Conservation (phyloP, 208 protist genomes). For the Naegleria lovaniensis region DNA sequence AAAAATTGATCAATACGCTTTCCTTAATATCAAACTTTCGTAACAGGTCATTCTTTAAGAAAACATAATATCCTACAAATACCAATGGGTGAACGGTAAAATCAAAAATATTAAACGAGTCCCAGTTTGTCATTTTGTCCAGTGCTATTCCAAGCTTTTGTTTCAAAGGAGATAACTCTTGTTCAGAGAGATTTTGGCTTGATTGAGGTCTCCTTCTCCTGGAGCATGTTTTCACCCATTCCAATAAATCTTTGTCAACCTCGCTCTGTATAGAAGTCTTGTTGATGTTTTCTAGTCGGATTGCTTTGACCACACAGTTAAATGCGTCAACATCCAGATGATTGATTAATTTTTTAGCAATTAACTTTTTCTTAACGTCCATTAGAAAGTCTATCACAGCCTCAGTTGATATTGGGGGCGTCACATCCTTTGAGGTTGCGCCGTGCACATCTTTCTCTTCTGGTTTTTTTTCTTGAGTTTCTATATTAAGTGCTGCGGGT, state of each 20-base stretch:
- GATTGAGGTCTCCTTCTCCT: not conserved
- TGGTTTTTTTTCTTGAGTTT: too few relatives aligned
- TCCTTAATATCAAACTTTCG: conserved; percentile 69
- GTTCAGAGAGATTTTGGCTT: not conserved
- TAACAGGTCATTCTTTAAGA: conserved; percentile 75
- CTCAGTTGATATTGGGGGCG: too few relatives aligned
- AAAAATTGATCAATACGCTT: conserved; percentile 66
- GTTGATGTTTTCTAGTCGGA: not conserved
- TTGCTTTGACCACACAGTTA: not conserved
- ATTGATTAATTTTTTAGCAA: not conserved
- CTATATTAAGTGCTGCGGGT: too few relatives aligned
- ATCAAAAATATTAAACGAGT: conserved; percentile 69
- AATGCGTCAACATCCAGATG: not conserved
- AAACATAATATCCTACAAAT: conserved; percentile 65
- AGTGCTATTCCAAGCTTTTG: not conserved
- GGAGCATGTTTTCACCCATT: not conserved
- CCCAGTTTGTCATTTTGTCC: conserved; percentile 42
- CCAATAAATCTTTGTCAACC: not conserved
- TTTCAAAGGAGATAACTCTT: too few relatives aligned
- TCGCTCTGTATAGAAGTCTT: not conserved
- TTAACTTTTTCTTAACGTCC: not conserved
- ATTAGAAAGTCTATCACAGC: too few relatives aligned
- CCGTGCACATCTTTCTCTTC: too few relatives aligned
- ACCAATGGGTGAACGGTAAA: conserved; percentile 75
- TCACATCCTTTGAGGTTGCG: too few relatives aligned